Evolutionary conservation across 495 filamentous ascomycete species (phyloP).

Genomic region (Bombardia bombarda): DNA sequence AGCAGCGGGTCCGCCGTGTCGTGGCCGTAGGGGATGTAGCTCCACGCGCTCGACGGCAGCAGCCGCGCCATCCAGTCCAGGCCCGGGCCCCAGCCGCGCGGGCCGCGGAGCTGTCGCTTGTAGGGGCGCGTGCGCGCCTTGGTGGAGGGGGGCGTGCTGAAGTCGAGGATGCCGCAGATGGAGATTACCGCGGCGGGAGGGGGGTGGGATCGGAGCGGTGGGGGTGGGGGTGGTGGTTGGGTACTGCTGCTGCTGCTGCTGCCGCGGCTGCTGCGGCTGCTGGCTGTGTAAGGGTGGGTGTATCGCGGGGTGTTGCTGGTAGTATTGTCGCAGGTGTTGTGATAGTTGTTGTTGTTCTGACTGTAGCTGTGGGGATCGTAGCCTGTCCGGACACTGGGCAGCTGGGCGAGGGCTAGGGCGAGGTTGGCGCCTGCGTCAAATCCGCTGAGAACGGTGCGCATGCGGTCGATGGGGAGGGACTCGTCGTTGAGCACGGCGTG

Average conservation of each 20-base stretch:
- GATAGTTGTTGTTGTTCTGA: background rate
- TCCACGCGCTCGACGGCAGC: conserved; percentile 21
- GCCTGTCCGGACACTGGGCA: conserved; percentile 21
- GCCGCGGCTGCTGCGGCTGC: too few species aligned
- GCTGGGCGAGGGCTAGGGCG: conserved; percentile 22
- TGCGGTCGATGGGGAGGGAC: conserved; percentile 29
- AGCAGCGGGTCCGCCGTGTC: conserved; percentile 22
- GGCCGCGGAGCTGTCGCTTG: conserved; percentile 18
- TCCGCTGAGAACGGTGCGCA: conserved; percentile 23
- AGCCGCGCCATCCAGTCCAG: conserved; percentile 21
- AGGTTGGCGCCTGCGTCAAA: conserved; percentile 31
- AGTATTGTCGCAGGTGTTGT: background rate
- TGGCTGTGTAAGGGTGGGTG: too few species aligned
- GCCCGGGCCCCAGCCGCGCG: conserved; percentile 17
- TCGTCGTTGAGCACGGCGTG: conserved; percentile 26
- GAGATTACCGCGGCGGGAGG: conserved; percentile 20
- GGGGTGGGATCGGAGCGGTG: conserved; percentile 11
- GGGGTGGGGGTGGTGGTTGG: background rate
- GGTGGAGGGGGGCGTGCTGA: conserved; percentile 9
- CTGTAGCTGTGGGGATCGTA: conserved; percentile 6
- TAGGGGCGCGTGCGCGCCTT: conserved; percentile 25
- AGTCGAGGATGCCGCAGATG: conserved; percentile 26
- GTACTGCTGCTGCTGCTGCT: background rate
- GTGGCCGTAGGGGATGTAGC: conserved; percentile 24
- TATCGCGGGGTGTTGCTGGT: too few species aligned